Percentiles rank a stretch among this genome's conserved stretches.
phyloP scores from a whole-genome alignment of 352 stramenopile genomes.

The Phytophthora hybrid region DNA sequence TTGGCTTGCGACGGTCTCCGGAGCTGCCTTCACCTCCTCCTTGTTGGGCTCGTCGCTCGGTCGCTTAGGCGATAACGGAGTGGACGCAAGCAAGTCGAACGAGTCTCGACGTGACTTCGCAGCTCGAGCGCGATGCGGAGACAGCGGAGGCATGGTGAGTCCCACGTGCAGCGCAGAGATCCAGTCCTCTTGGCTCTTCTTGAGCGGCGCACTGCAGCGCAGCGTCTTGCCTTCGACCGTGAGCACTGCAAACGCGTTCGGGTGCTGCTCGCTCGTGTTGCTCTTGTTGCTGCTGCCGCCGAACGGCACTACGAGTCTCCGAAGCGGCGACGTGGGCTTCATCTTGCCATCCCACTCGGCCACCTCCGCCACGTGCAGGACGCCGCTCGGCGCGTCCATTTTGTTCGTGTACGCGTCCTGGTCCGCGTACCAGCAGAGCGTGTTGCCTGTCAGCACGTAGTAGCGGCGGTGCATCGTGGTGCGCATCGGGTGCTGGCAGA shows the following conservation, averaged over 20 bases:
- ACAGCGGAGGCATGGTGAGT: constrained; percentile 79
- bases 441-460: constrained; percentile 82
- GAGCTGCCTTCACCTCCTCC: constrained; percentile 1
- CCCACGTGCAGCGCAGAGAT: constrained; percentile 75
- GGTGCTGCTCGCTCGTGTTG: constrained; percentile 45
- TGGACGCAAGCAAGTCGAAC: constrained; percentile 63
- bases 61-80: constrained; percentile 27
- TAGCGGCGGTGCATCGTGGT: constrained; percentile 79
- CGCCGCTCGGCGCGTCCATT: constrained; percentile 57
- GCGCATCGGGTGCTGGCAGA: constrained; percentile 70
- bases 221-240: constrained; percentile 80
- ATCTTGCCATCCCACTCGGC: constrained; percentile 74
- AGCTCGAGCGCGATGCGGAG: constrained; percentile 70
- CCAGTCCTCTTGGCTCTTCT: constrained; percentile 75
- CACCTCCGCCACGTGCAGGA: constrained; percentile 72
- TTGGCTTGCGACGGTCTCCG: neutral
- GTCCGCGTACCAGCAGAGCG: constrained; percentile 84
- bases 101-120: constrained; percentile 74
- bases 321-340: constrained; percentile 33
- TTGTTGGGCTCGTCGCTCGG: constrained; percentile 22
- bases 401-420: constrained; percentile 64
- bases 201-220: constrained; percentile 65
- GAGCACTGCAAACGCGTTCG: constrained; percentile 62
- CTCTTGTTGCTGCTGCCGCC: constrained; percentile 42
- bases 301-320: constrained; percentile 32